Base-by-base conservation (phyloP, 345 rosid genomes). In the Populus deltoides region DNA sequence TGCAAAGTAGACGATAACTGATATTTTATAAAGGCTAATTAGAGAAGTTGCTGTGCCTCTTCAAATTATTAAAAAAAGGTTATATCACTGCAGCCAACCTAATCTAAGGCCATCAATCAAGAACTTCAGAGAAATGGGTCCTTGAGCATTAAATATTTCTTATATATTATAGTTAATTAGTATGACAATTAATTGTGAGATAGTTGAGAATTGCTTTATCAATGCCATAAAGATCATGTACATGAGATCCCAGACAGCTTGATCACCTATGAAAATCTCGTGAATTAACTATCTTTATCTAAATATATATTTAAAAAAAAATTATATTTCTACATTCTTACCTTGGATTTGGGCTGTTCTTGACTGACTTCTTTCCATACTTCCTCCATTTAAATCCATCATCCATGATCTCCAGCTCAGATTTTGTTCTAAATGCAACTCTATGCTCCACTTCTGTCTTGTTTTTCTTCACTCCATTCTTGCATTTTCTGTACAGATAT, bases 341-440 rank as follows among this genome's bases (percentile, higher is more conserved):
- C 99, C 99, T 93, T 33, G 96, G 97, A 84, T 95, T 82, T 6
- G 89, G 90, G 83, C 86, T 92, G 90, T 91, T 92, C 86, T 94
- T 94, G 76, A 94, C 91, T 0, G 95, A 87, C 75, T 94, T 94
- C 84, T 94, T 93, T 16, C 98, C 98, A 63, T 94, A 94, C 47
- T 94, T 94, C 82, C 98, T 89, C 98, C 98, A 94, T 76, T 89
- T 93, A 67, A 81, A 94, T 12, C 98, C 98, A 86, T 95, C 99
- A 68, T 95, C 96, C 91, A 93, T 91, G 51, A 93, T 84, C 73
- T 95, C 99, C 70, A 86, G 71, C 81, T 91, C 90, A 27, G 99
- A 92, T 83, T 88, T 88, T 29, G 92, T 93, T 82, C 90, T 86
- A 77, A 95, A 95, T 79, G 99, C 98, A 78, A 95, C 91, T 79